These are phyloP conservation scores for Lolium multiflorum DNA, from an alignment of 176 grass and related monocot species.

Conservation along the genomic window DNA sequence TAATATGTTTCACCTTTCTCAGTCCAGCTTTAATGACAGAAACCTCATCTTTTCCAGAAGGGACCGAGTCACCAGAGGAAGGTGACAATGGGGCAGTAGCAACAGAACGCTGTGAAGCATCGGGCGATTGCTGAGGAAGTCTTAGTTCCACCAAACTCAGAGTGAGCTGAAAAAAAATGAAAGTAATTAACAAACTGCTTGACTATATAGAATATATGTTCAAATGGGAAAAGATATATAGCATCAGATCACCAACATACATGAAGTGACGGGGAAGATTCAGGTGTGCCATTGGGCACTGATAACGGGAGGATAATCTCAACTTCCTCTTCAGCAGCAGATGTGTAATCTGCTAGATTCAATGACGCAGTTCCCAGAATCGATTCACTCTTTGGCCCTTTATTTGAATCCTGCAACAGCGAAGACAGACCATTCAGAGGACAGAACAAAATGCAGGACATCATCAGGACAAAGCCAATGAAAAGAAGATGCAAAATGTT, in stretches of 20 bases:
- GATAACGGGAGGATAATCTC: constrained; percentile 75
- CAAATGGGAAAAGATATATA: neutral
- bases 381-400: constrained; percentile 75
- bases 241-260: constrained; percentile 56
- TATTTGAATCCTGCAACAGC: constrained; percentile 52
- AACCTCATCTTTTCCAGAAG: constrained; percentile 74
- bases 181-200: constrained; percentile 32
- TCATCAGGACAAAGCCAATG: neutral
- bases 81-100: constrained; percentile 52
- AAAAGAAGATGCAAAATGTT: constrained; percentile 9
- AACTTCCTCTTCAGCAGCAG: constrained; percentile 63
- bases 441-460: constrained; percentile 35
- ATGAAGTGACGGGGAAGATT: constrained; percentile 67
- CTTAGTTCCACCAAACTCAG: constrained; percentile 57
- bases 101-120: constrained; percentile 51
- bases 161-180: constrained; percentile 58
- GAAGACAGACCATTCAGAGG: constrained; percentile 18
- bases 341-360: constrained; percentile 75
- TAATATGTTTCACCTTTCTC: constrained; percentile 87
- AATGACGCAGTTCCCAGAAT: constrained; percentile 70
- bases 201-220: constrained; percentile 47
- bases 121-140: constrained; percentile 51
- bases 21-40: constrained; percentile 86
- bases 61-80: constrained; percentile 62
- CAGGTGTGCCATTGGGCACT: constrained; percentile 48